Base-by-base conservation (phyloP, 2,329 filamentous ascomycete species). In the Pleurostoma richardsiae region DNA sequence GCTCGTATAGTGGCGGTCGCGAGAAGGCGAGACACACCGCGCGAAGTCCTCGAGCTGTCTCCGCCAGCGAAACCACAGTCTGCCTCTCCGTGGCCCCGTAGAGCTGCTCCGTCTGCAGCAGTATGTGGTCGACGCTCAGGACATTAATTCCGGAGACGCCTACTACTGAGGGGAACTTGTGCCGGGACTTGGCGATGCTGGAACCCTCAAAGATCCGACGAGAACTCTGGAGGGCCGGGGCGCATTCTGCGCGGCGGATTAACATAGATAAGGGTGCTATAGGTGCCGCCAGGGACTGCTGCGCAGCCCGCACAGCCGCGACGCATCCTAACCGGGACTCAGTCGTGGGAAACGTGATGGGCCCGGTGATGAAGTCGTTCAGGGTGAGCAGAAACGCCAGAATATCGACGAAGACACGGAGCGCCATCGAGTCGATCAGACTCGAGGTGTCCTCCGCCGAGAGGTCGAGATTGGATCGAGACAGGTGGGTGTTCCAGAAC, bases 311-410 rank as follows among this genome's bases (percentile, higher is more conserved):
- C 6, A 55, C 29, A 10, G 45, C 29, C 3, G 43, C 48, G 4
- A 30, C 33, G 11, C 38, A 45, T 8, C 42, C 27, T 3, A 48
- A 10, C 19, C 42, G 38, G 29, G 50, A 47, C 6, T 49, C 30
- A 1, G 26, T 42, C 10, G 40, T 41, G 4, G 49, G 43, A 19
- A 55, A 39, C 3, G 43, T 46, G 38, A 56, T 43, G 2, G 52
- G 52, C 8, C 46, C 48, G 8, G 49, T 52, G 29, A 51, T 27
- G 26, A 54, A 52, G 33, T 54, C 48, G 36, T 46, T 51, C n/a
- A 56, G 49, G 7, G 38, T 40, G 3, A 54, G 30, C 10, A 54
- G 41, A 10, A 53, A 48, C 4, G 44, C 46, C 27, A 53, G 41
- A 3, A 49, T 30, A 33, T 54, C 52, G 11, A n/a, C 43, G 31